Conservation (phyloP, 768 basidiomycete species). For the Mycena sanguinolenta region DNA sequence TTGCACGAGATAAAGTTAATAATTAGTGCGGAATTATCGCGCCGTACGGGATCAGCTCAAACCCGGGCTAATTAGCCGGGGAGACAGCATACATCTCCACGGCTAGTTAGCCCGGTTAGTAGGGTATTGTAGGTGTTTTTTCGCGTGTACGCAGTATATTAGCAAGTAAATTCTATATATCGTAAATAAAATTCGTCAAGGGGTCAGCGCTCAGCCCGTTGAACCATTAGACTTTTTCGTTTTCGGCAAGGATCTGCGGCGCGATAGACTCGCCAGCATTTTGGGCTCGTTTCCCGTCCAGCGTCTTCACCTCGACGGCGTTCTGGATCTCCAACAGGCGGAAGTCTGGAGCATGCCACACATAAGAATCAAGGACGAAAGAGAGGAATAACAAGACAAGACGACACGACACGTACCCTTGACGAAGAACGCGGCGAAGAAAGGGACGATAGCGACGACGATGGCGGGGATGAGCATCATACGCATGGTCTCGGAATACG, state of each 20-base stretch:
- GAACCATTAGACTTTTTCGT: conserved; percentile 18
- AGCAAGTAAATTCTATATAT: neutral
- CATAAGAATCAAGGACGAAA: neutral
- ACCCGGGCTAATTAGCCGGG: too few species aligned
- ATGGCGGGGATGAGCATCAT: conserved; percentile 58
- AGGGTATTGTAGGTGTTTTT: too few species aligned
- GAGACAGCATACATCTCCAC: too few species aligned
- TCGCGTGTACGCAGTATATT: neutral
- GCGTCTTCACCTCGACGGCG: conserved; percentile 57
- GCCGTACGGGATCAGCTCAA: too few species aligned
- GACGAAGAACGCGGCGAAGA: conserved; percentile 57
- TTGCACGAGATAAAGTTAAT: too few species aligned
- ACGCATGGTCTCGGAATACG: conserved; percentile 54
- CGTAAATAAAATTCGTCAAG: too few species aligned
- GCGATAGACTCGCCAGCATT: conserved; percentile 36
- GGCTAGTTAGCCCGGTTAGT: too few species aligned
- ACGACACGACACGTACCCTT: too few species aligned
- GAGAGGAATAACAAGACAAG: neutral
- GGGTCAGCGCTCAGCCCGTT: neutral
- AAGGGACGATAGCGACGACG: conserved; percentile 59
- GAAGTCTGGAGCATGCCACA: conserved; percentile 48
- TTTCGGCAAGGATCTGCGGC: conserved; percentile 27
- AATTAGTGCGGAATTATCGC: too few species aligned
- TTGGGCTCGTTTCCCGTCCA: conserved; percentile 33
- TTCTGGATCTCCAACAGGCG: conserved; percentile 69